Base-by-base conservation (phyloP, 768 basidiomycete species). In the Holtermannia corniformis region DNA sequence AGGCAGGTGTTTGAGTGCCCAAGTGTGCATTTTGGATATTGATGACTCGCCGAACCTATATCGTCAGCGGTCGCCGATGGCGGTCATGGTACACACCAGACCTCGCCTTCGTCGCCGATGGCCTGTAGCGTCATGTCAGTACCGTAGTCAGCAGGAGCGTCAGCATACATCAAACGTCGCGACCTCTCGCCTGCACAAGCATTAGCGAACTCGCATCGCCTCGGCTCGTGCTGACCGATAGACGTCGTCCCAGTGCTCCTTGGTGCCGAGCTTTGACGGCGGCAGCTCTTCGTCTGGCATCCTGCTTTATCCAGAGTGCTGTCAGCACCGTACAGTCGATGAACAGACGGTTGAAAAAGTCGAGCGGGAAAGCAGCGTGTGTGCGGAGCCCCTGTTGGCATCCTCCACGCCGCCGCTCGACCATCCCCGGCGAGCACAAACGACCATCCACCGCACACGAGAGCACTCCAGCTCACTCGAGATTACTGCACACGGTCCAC, bases 21-120 rank as follows among this genome's bases (percentile, higher is more conserved):
- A 76, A 32, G 70, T 61, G n/a, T 72, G 68, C 75, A 76, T 76
- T 49, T 75, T 73, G 27, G 67, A 62, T 1, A 74, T 70, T 1
- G 72, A 62, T 5, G 67, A 60, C 50, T 75, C 73, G 20, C 75
- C 75, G 55, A 76, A 76, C 75, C 75, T 74, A 42, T 12, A 20
- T 24, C 19, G 19, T 27, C 4, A 45, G 26, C 25, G 22, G 4
- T 41, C 45, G 28, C 41, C 0, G n/a, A 40, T 19, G 5, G 14
- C 3, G 44, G 45, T 10, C 24, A n/a, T 4, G 16, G 11, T 37
- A 47, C 73, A 50, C 10, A 75, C 74, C 75, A 76, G 24, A 76
- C 68, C 56, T 76, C 75, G 5, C 75, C 75, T 51, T 75, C 74
- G 47, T 75, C 75, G 1, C 75, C 75, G 3, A 73, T 70, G 47